Percentiles rank a stretch among this genome's conserved stretches.
These are phyloP conservation scores for Inga leiocalycina DNA, from an alignment of 306 rosid genomes.

Conservation along the genomic window DNA sequence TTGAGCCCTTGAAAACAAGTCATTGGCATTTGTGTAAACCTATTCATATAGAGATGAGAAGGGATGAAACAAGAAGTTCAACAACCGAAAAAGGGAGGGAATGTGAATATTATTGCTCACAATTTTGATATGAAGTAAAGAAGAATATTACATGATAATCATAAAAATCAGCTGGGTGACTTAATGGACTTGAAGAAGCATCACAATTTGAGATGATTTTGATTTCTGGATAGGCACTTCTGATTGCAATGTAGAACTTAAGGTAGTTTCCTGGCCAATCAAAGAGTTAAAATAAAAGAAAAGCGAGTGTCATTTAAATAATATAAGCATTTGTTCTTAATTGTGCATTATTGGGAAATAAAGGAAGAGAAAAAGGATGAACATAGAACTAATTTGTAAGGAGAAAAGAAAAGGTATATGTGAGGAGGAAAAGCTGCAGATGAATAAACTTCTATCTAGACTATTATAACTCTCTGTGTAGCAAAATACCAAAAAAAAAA, in stretches of 20 bases:
- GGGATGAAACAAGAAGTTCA: conserved; percentile 8
- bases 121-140: conserved; percentile 14
- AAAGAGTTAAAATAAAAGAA: conserved; percentile 12
- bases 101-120: background rate
- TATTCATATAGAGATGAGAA: conserved; percentile 34
- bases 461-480: background rate
- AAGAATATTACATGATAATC: conserved; percentile 79
- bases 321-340: background rate
- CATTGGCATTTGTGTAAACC: conserved; percentile 73
- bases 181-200: conserved; percentile 62
- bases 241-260: conserved; percentile 68
- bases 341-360: background rate
- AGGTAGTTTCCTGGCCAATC: conserved; percentile 71
- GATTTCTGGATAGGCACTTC: conserved; percentile 76
- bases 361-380: background rate
- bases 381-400: background rate
- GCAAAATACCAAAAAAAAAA: background rate
- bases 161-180: conserved; percentile 90
- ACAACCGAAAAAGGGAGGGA: background rate
- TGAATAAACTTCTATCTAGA: background rate
- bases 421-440: background rate
- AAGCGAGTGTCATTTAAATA: background rate
- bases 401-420: background rate
- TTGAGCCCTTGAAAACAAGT: conserved; percentile 67
- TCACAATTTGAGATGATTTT: conserved; percentile 89